Conservation (phyloP, 108 stramenopile species). For the Pinguiococcus pyrenoidosus region DNA sequence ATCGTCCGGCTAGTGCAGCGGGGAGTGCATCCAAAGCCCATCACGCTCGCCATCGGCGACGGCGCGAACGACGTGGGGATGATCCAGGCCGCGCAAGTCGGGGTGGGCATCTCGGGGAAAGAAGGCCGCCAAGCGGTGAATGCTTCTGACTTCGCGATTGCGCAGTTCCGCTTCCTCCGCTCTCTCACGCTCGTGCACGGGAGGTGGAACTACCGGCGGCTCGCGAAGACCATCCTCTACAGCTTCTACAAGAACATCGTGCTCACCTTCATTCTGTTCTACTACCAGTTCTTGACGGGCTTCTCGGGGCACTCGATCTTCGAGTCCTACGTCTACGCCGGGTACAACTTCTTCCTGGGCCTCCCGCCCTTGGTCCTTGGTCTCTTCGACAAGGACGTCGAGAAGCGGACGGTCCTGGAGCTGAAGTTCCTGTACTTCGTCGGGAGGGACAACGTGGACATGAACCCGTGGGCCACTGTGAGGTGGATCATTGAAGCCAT, state of each 20-base stretch:
- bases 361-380: constrained; percentile 20
- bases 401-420: background rate
- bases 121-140: constrained; percentile 48
- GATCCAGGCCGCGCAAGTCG: constrained; percentile 46
- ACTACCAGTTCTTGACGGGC: constrained; percentile 21
- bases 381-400: constrained; percentile 15
- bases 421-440: constrained; percentile 2
- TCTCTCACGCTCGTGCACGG: constrained; percentile 86
- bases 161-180: constrained; percentile 52
- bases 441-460: constrained; percentile 12
- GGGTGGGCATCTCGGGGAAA: constrained; percentile 40
- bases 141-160: constrained; percentile 38
- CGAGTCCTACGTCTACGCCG: constrained; percentile 27
- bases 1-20: constrained; percentile 38
- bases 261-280: constrained; percentile 61
- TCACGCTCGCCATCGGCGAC: constrained; percentile 47
- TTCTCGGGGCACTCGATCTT: constrained; percentile 28
- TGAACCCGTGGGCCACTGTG: background rate
- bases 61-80: constrained; percentile 51
- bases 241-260: constrained; percentile 97
- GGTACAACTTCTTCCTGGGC: constrained; percentile 31
- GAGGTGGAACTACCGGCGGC: constrained; percentile 80
- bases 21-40: constrained; percentile 7
- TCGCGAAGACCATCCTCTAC: constrained; percentile 71
- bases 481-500: background rate